Evolutionary conservation across 1,284 basidiomycete genomes (phyloP).

Genomic region (Fomitiporia mediterranea): DNA sequence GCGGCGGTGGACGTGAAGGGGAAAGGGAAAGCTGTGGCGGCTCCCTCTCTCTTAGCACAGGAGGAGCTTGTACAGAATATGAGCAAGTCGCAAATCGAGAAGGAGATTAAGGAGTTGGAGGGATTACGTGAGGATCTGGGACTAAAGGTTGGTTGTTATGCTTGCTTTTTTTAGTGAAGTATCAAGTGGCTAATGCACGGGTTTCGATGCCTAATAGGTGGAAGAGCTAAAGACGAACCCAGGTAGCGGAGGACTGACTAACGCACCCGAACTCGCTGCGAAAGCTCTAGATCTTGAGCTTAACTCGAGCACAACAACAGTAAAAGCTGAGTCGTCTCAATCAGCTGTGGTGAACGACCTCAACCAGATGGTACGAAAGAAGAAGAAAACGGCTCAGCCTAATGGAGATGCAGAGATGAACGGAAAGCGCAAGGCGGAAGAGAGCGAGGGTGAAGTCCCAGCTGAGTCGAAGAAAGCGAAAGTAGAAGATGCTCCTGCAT

Average conservation of each 20-base stretch:
- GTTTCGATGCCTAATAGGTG: constrained; percentile 42
- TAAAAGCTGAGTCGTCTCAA: constrained; percentile 27
- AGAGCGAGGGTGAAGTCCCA: constrained; percentile 31
- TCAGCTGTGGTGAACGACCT: constrained; percentile 66
- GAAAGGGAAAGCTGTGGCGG: constrained; percentile 67
- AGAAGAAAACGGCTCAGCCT: constrained; percentile 55
- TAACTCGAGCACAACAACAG: constrained; percentile 34
- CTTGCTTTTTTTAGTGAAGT: background rate
- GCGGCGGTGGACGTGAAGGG: constrained; percentile 31
- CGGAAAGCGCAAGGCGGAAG: constrained; percentile 68
- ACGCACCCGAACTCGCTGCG: constrained; percentile 64
- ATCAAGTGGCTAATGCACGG: background rate
- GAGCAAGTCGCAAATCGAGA: constrained; percentile 63
- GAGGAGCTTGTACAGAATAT: constrained; percentile 56
- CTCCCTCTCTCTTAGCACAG: constrained; percentile 37
- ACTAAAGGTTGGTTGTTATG: constrained; percentile 54
- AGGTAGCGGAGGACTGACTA: constrained; percentile 45
- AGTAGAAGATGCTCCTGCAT: constrained; percentile 36
- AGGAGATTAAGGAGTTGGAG: constrained; percentile 71
- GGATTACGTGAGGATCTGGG: constrained; percentile 77
- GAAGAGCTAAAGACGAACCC: constrained; percentile 84
- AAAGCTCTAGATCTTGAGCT: constrained; percentile 66
- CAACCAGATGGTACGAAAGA: constrained; percentile 80
- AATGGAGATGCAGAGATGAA: constrained; percentile 22
- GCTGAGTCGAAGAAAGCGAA: constrained; percentile 63